Base-by-base conservation (phyloP, 768 basidiomycete species). In the Ramaria sp. region DNA sequence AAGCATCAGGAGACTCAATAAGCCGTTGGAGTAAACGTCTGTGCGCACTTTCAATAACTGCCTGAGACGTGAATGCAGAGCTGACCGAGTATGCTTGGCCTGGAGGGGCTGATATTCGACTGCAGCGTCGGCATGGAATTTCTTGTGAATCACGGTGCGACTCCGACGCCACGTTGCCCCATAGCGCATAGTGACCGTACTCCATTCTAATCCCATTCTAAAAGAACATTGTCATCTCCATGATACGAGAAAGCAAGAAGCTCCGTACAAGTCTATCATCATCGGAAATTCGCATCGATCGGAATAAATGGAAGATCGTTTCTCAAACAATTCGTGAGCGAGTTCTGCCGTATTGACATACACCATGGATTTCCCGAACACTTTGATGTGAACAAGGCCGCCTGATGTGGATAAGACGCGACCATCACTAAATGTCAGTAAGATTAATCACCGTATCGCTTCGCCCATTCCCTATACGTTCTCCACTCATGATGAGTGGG, bases 31-130 rank as follows among this genome's bases (percentile, higher is more conserved):
- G 27, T 5, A 27, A 5, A 27, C 5, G 27, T 27, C 27, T 27
- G 27, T 2, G 5, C 27, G 5, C 5, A n/a, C 27, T 2, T 27
- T 27, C 27, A 27, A 5, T 27, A 2, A 54, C 51, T 46, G 24
- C 51, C 56, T 15, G 9, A 5, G 27, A 27, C 2, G 27, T 27
- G 5, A 27, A 27, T 27, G 27, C 2, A 27, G 2, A 2, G 2
- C 27, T 7, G 24, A 27, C 39, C 53, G n/a, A 42, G 39, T 51
- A 9, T 15, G 15, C 42, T 59, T 54, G 13, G 64, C 61, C 48
- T 76, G 72, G 6, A 74, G 61, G 7, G 63, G 61, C 0, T 62
- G 61, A 43, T 72, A 75, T 13, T 59, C 59, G n/a, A 62, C 3
- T 59, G 65, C 60, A 0, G 68, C 66, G 5, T 65, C 66, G 20